Base-by-base conservation (phyloP, 345 rosid species). In the Combretum micranthum region DNA sequence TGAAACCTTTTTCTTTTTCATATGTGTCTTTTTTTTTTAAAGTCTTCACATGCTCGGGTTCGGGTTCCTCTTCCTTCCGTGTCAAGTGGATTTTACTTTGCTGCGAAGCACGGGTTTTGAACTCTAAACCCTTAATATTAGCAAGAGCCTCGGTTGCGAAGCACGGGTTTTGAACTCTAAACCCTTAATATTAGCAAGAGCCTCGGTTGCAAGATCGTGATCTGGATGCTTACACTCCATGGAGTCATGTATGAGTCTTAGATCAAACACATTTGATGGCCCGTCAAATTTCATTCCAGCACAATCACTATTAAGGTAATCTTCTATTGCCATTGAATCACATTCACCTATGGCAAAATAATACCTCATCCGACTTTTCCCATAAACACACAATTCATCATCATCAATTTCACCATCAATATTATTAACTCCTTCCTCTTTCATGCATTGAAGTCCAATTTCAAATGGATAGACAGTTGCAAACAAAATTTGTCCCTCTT, bases 31-130 rank as follows among this genome's bases (percentile, higher is more conserved):
- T n/a, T n/a, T n/a, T 80, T 44, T 78, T 89, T 70, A 93, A 75
- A 48, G 93, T 82, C 77, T 77, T 93, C 12, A 67, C 67, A 16
- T 96, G 94, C n/a, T n/a, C n/a, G n/a, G n/a, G n/a, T 44, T 87
- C 81, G 4, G 97, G 97, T 68, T 89, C 97, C 79, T 93, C 99
- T 47, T 87, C 99, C 76, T 89, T 97, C 99, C 99, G 89, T 43
- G 97, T 64, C 50, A 87, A 72, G 53, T 78, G 64, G 60, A 87
- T 79, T 68, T 75, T 83, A 69, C 92, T 93, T 69, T 85, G 72
- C 74, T 89, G 99, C 66, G 89, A 75, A 19, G 94, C 94, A 74
- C 76, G 83, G 18, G 90, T 89, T 44, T 80, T 82, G 71, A 85
- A 93, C 62, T 89, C 80, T 62, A 82, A 63, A 61, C 90, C 96